A percentile compares a stretch with the other conserved stretches of the same genome.
Evolutionary conservation across 78 protist species (phyloP).

Genomic region (Speleostelium caveatum): DNA sequence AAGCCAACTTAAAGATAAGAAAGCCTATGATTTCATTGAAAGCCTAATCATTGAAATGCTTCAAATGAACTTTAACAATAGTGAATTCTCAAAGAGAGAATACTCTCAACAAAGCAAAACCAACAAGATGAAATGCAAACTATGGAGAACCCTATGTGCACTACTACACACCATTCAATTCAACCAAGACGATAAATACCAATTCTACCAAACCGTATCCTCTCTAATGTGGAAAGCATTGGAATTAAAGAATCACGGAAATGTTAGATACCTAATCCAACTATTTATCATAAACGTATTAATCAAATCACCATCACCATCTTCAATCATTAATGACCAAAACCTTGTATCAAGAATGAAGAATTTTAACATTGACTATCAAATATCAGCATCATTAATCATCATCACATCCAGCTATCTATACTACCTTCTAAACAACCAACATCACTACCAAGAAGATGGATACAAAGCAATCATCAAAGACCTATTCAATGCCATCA

Average conservation of each 20-base stretch:
- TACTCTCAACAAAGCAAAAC: slow-evolving; percentile 61
- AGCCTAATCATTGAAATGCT: slow-evolving; percentile 30
- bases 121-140: slow-evolving; percentile 49
- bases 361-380: slow-evolving; percentile 31
- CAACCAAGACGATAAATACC: background rate
- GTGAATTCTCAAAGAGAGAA: slow-evolving; percentile 48
- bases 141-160: slow-evolving; percentile 70
- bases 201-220: background rate
- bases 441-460: background rate
- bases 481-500: slow-evolving; percentile 24
- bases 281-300: slow-evolving; percentile 49
- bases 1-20: slow-evolving; percentile 17
- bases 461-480: background rate
- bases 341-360: slow-evolving; percentile 14
- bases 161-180: slow-evolving; percentile 25
- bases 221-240: slow-evolving; percentile 59
- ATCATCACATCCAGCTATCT: slow-evolving; percentile 54
- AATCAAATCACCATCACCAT: slow-evolving; percentile 9
- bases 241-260: slow-evolving; percentile 63
- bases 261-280: slow-evolving; percentile 67
- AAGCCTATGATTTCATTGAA: slow-evolving; percentile 6
- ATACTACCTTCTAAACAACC: slow-evolving; percentile 35
- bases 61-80: slow-evolving; percentile 12
- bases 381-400: slow-evolving; percentile 51
- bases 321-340: background rate